Conservation (phyloP, 2,329 filamentous ascomycete species). For the Penicillium nordicum region DNA sequence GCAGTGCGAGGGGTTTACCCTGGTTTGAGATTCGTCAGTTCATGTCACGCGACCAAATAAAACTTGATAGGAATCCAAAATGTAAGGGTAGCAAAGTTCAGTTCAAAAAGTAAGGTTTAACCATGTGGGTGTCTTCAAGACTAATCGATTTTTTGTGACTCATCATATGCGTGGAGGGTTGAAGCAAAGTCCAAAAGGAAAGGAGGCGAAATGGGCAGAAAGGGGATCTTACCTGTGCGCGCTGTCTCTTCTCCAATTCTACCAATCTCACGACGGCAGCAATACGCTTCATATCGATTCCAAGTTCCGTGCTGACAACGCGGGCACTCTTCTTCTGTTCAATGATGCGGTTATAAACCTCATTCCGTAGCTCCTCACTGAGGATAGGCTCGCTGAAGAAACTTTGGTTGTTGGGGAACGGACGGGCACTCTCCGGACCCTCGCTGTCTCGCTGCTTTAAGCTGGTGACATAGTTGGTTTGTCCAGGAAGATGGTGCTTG, state of each 20-base stretch:
- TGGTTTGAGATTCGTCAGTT: constrained; percentile 38
- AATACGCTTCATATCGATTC: constrained; percentile 77
- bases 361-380: constrained; percentile 67
- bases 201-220: not conserved
- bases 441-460: constrained; percentile 13
- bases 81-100: constrained; percentile 18
- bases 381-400: constrained; percentile 73
- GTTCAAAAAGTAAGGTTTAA: constrained; percentile 54
- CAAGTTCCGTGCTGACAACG: constrained; percentile 70
- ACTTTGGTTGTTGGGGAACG: constrained; percentile 70
- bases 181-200: constrained; percentile 1
- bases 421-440: constrained; percentile 40
- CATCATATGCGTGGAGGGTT: constrained; percentile 54
- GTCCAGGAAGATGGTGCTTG: constrained; percentile 32
- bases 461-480: constrained; percentile 32
- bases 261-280: constrained; percentile 82
- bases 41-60: constrained; percentile 21
- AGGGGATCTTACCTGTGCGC: constrained; percentile 61
- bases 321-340: constrained; percentile 66
- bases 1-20: constrained; percentile 71
- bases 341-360: constrained; percentile 69
- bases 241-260: constrained; percentile 78
- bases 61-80: constrained; percentile 1
- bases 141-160: constrained; percentile 89
- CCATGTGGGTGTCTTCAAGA: constrained; percentile 88